phyloP scores from a whole-genome alignment of 1,139 yeast genomes.

The Debaryomycetaceae sp. region DNA sequence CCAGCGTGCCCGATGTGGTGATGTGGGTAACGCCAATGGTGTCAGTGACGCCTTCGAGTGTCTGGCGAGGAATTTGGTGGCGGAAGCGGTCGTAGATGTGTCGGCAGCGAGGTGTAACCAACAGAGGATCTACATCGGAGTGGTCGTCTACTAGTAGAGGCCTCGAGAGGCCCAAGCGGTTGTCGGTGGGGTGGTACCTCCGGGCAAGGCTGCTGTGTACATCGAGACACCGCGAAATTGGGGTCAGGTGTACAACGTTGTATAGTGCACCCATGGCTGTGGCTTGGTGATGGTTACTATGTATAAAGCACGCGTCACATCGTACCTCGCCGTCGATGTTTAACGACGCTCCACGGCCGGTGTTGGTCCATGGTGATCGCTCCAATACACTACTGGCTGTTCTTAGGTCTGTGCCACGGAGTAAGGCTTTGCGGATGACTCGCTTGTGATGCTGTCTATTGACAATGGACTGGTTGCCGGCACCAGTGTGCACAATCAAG shows the following conservation, averaged over 20 bases:
- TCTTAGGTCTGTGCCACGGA: slow-evolving; percentile 10
- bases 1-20: slow-evolving; percentile 13
- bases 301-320: slow-evolving; percentile 46
- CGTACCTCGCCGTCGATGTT: slow-evolving; percentile 44
- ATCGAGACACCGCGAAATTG: slow-evolving; percentile 20
- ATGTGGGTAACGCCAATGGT: slow-evolving; percentile 30
- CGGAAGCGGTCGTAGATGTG: slow-evolving; percentile 3
- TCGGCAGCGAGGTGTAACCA: slow-evolving; percentile 1
- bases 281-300: slow-evolving; percentile 2
- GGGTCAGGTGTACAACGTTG: slow-evolving; percentile 21
- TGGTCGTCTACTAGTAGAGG: slow-evolving; percentile 23
- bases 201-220: slow-evolving; percentile 15
- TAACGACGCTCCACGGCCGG: slow-evolving; percentile 55
- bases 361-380: slow-evolving; percentile 43
- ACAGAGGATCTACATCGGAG: background rate
- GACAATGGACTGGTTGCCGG: slow-evolving; percentile 29
- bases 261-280: slow-evolving; percentile 18
- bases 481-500: slow-evolving; percentile 34
- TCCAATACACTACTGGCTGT: slow-evolving; percentile 34
- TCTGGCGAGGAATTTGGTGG: too few species aligned
- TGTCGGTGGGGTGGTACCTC: slow-evolving; percentile 1
- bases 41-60: slow-evolving; percentile 16
- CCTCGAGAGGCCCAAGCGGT: slow-evolving; percentile 19
- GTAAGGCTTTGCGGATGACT: slow-evolving; percentile 21
- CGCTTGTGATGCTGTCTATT: slow-evolving; percentile 17